Base-by-base conservation (phyloP, 352 stramenopile genomes). In the Phytopythium mirpurense region DNA sequence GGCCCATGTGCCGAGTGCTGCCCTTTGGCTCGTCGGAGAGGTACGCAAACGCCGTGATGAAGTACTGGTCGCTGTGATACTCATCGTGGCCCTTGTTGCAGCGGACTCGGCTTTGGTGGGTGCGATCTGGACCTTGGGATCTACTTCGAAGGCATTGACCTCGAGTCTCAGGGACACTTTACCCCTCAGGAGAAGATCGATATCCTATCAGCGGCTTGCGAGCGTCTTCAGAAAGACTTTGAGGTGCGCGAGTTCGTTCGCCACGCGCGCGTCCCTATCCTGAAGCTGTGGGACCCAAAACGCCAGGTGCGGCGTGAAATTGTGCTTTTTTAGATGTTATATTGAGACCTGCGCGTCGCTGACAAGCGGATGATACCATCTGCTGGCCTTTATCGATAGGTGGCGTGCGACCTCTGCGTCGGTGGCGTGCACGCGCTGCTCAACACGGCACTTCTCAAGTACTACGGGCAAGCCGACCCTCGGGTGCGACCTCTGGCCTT, bases 401-500 rank as follows among this genome's bases (percentile, higher is more conserved):
- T 91, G 24, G 68, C 77, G 1, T 90, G 80, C 26, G 83, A 92
- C 52, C 48, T 93, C 37, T 90, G 78, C 54, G 68, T 93, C 19
- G 83, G 83, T 42, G 76, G 72, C n/a, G 64, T 86, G 18, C 72
- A 88, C 40, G 71, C 71, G 43, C 55, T 92, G 38, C 65, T 91
- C 21, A 95, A 95, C 65, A 93, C 86, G 8, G 78, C 74, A 21
- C 58, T 95, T 46, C 68, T 95, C 36, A 84, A 85, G 47, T 73
- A 70, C 43, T 95, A 90, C 53, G 74, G 67, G 8, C 59, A 73
- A n/a, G 62, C 74, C 14, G 85, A 95, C 54, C 78, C 80, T 7
- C 78, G 85, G 14, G 83, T 96, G 12, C 88, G 93, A 5, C 83
- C 96, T 11, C 65, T 99, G 16, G 95, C 94, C 51, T 98, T 98